Conservation (phyloP, 208 protist species). For the Vickermania ingenoplastis region DNA sequence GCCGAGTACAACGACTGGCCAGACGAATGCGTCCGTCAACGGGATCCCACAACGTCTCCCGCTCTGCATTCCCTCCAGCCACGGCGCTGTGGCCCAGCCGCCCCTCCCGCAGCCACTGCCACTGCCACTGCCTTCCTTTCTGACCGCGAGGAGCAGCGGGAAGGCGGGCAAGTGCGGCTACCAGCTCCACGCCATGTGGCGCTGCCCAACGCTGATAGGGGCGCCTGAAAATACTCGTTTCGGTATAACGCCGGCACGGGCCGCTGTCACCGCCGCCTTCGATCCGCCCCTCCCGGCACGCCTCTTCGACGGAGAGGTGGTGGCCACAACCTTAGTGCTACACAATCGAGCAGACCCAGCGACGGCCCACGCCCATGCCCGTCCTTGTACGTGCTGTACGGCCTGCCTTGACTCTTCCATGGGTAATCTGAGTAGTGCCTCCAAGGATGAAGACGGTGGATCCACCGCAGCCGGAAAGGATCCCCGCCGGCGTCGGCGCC, state of each 20-base stretch:
- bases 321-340: slow-evolving; percentile 45
- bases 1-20: neutral
- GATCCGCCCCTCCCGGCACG: slow-evolving; percentile 43
- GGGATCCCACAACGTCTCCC: neutral
- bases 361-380: neutral
- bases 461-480: neutral
- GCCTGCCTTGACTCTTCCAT: neutral
- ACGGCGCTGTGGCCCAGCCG: neutral
- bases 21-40: neutral
- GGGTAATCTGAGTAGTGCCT: slow-evolving; percentile 8
- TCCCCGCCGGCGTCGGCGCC: neutral
- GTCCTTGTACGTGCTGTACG: neutral
- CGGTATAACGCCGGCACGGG: slow-evolving; percentile 44
- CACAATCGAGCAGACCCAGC: slow-evolving; percentile 19
- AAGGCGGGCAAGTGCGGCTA: slow-evolving; percentile 35
- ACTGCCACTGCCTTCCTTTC: slow-evolving; percentile 26
- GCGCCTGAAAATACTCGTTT: slow-evolving; percentile 59
- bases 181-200: slow-evolving; percentile 67
- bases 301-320: slow-evolving; percentile 74
- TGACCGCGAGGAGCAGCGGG: slow-evolving; percentile 31
- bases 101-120: slow-evolving; percentile 8
- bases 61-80: neutral
- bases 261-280: slow-evolving; percentile 40
- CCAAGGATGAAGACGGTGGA: slow-evolving; percentile 7
- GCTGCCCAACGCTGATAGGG: slow-evolving; percentile 44